Evolutionary conservation across 352 stramenopile species (phyloP), one percentile per base, ranked within the genome.

Genomic region (Salisapilia sapeloensis): DNA sequence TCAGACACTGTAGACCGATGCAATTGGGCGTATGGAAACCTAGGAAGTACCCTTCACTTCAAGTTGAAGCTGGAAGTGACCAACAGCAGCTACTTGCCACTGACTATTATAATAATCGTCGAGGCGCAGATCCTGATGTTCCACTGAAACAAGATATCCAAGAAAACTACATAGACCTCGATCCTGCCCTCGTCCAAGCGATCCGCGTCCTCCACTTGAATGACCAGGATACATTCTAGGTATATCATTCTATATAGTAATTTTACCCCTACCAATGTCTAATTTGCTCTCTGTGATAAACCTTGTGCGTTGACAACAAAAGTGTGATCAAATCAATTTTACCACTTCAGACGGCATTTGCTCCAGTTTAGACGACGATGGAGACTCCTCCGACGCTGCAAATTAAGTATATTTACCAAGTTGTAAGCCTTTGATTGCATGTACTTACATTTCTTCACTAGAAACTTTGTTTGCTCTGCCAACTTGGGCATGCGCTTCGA

Each of bases 401-500:
- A 21, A 79, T 82, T 49, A 78, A 77, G 65, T 81, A 47, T 40
- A 53, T 41, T 18, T 9, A 14, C 12, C 4, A 17, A 24, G 17
- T 15, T 33, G 2, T 22, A 5, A 6, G 16, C 28, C 4, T 34
- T 4, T 16, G 15, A 19, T 14, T 27, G 13, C 18, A 12, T 48
- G 7, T 1, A 10, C 14, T 2, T 16, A 38, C 7, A 36, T 25
- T 8, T 0, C 12, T 44, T 17, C 29, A 15, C 14, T 33, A 84
- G 69, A 27, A 85, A 85, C 42, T 78, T 61, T 31, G 70, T 85
- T 18, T 85, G 63, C 37, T 85, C 70, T 13, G 70, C 65, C 33
- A 85, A 85, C 46, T 38, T 85, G 13, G 70, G 70, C 23, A 74
- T 85, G 63, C 70, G 70, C 29, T 85, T 85, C 44, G 70, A 85